Conservation (phyloP, 768 basidiomycete genomes). For the Phaeolepiota aurea region DNA sequence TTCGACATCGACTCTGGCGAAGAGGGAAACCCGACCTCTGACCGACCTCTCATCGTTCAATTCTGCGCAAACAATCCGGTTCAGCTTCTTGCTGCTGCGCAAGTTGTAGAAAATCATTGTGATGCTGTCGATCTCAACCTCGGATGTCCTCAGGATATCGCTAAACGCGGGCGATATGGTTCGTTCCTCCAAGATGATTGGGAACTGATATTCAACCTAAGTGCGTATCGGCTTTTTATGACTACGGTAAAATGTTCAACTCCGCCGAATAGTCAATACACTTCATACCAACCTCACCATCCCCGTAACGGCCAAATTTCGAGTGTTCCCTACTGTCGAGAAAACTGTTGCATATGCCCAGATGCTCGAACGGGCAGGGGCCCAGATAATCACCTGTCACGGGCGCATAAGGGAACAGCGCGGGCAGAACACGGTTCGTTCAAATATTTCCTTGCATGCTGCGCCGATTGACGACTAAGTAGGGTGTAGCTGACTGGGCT, state of each 20-base stretch:
- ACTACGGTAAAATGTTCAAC: neutral
- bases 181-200: constrained; percentile 93
- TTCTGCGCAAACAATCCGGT: constrained; percentile 91
- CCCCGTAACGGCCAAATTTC: constrained; percentile 97
- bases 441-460: constrained; percentile 3
- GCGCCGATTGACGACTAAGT: neutral
- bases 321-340: constrained; percentile 78
- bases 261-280: constrained; percentile 55
- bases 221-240: constrained; percentile 28
- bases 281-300: constrained; percentile 77
- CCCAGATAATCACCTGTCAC: constrained; percentile 91
- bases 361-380: constrained; percentile 93
- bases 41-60: constrained; percentile 85
- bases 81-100: constrained; percentile 69
- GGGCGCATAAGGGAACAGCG: constrained; percentile 89
- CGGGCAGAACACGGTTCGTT: constrained; percentile 61
- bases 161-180: constrained; percentile 79
- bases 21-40: constrained; percentile 67
- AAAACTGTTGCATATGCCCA: constrained; percentile 91
- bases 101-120: constrained; percentile 65
- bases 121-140: constrained; percentile 95
- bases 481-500: constrained; percentile 85
- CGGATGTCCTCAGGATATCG: constrained; percentile 95
- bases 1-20: constrained; percentile 70
- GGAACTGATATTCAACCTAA: constrained; percentile 77